These are phyloP conservation scores for Verbena officinalis DNA, from an alignment of 257 asterid genomes.

Conservation along the genomic window DNA sequence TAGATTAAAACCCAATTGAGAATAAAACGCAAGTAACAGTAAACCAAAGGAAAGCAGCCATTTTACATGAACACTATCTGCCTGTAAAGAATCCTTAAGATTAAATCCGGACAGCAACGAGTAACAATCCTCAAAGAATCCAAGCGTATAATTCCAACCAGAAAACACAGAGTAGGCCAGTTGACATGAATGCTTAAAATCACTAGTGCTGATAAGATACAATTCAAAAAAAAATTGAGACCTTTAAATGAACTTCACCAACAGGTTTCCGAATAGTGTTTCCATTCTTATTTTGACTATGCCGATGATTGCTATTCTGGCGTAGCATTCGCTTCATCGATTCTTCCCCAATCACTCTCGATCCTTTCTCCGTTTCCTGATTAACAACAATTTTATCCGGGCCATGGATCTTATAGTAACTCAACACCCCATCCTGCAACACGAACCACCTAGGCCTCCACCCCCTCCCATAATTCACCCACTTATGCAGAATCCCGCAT, in stretches of 20 bases:
- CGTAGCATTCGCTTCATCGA: slow-evolving; percentile 57
- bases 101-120: background rate
- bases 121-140: background rate
- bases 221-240: slow-evolving; percentile 14
- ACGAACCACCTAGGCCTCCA: slow-evolving; percentile 98
- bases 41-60: slow-evolving; percentile 16
- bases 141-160: slow-evolving; percentile 8
- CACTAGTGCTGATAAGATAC: slow-evolving; percentile 21
- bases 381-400: slow-evolving; percentile 71
- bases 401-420: slow-evolving; percentile 95
- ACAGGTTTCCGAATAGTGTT: slow-evolving; percentile 52
- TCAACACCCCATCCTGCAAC: slow-evolving; percentile 90
- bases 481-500: slow-evolving; percentile 76
- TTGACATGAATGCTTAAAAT: background rate
- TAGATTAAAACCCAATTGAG: background rate
- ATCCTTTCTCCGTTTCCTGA: slow-evolving; percentile 72
- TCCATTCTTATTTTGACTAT: slow-evolving; percentile 36
- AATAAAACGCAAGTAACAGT: background rate
- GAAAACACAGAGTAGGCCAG: slow-evolving; percentile 5
- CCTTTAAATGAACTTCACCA: slow-evolving; percentile 97
- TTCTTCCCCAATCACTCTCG: slow-evolving; percentile 86
- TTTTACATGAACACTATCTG: background rate
- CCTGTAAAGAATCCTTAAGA: background rate
- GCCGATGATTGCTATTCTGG: slow-evolving; percentile 30
- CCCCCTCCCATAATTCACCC: slow-evolving; percentile 98